phyloP scores from a whole-genome alignment of 345 rosid genomes.

The Rhizophora apiculata region DNA sequence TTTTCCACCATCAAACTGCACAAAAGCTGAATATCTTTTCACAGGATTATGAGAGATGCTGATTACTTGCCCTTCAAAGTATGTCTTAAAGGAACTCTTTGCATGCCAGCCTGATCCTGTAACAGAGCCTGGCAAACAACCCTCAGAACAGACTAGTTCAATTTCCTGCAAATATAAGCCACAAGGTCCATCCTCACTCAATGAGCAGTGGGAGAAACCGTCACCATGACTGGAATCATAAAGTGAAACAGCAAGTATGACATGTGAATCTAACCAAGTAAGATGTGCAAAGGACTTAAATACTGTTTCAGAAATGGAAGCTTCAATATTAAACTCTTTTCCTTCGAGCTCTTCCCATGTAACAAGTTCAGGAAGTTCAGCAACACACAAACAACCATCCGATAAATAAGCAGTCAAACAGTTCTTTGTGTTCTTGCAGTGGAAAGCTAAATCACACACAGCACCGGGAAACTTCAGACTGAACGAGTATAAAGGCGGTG shows the following conservation, averaged over 20 bases:
- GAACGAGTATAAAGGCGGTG: conserved; percentile 83
- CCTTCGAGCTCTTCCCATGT: conserved; percentile 87
- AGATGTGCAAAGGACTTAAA: conserved; percentile 70
- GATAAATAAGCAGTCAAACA: conserved; percentile 67
- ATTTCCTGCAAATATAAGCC: conserved; percentile 75
- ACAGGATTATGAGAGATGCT: conserved; percentile 63
- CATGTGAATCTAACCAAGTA: conserved; percentile 64
- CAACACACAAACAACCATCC: conserved; percentile 65
- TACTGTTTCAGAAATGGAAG: conserved; percentile 43
- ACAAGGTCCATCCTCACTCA: conserved; percentile 37
- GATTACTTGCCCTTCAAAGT: conserved; percentile 51
- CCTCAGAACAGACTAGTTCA: conserved; percentile 64
- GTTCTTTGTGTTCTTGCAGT: conserved; percentile 53
- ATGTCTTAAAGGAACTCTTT: conserved; percentile 34
- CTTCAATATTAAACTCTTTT: conserved; percentile 55
- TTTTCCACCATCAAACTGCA: conserved; percentile 84
- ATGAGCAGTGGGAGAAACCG: conserved; percentile 23
- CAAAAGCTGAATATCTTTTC: conserved; percentile 57
- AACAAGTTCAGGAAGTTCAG: conserved; percentile 67
- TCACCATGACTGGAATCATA: conserved; percentile 46
- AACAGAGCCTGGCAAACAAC: conserved; percentile 51
- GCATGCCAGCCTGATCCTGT: conserved; percentile 81
- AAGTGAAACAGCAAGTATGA: conserved; percentile 72
- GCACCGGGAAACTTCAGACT: conserved; percentile 63
- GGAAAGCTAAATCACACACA: conserved; percentile 61